Base-by-base conservation (phyloP, 2,329 filamentous ascomycete genomes). In the Acarospora socialis region DNA sequence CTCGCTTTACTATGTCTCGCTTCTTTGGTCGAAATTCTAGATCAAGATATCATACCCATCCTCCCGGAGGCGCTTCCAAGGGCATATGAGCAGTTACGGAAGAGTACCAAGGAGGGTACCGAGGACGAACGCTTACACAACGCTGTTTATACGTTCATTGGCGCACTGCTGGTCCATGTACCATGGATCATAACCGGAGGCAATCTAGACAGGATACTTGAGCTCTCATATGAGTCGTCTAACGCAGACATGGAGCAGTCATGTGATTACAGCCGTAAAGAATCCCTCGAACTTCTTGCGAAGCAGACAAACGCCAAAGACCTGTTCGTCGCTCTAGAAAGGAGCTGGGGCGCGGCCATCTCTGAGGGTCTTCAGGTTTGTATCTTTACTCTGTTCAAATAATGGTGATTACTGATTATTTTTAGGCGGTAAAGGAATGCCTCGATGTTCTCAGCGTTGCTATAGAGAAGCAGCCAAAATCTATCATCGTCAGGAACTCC, bases 1-100 rank as follows among this genome's bases (percentile, higher is more conserved):
- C 80, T 92, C 63, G 81, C 83, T n/a, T 61, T 94, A 27, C 61
- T 94, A 29, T 94, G 84, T 50, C 67, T 98, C 35, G 79, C 87
- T 3, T 93, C 84, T 1, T 72, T 92, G 46, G 76, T 92, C 3
- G 83, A 93, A 45, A 83, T 93, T 6, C 63, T 95, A 22, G 77
- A 80, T 36, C 83, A 93, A 42, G 78, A 77, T 8, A 79, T 92
- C 37, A 78, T 95, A 13, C 80, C 84, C 0, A 66, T 94, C 0
- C 61, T 95, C 13, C 83, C 87, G 1, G 65, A 66, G 15, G 75
- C 83, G 0, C 70, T 94, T 23, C 73, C 77, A 1, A 76, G 71
- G 40, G 70, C 78, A 0, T 66, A 94, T 26, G 55, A 65, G 4
- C 79, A 92, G 43, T 66, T 95, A 29, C 63, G 73, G 30, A 57